Conservation (phyloP, 495 filamentous ascomycete genomes). For the Podospora tetraspora region DNA sequence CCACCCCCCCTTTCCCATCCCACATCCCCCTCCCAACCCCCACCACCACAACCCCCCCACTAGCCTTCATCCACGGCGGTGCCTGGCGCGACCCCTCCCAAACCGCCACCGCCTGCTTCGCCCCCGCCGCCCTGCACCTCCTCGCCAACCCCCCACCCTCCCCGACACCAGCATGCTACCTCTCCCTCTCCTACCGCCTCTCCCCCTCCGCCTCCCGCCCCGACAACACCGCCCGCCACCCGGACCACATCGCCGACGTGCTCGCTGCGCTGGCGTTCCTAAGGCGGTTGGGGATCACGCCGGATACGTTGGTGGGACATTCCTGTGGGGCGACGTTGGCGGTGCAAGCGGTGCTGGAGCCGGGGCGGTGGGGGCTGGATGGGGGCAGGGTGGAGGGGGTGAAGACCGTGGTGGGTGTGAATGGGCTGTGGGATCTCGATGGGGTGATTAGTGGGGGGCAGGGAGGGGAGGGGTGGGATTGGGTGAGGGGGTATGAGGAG, state of each 20-base stretch:
- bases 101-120: constrained; percentile 43
- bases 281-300: constrained; percentile 36
- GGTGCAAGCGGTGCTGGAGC: constrained; percentile 59
- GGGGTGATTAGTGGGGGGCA: constrained; percentile 33
- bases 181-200: constrained; percentile 75
- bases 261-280: constrained; percentile 57
- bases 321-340: constrained; percentile 70
- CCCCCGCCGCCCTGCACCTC: constrained; percentile 14
- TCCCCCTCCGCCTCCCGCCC: constrained; percentile 43
- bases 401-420: constrained; percentile 40
- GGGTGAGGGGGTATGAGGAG: constrained; percentile 51
- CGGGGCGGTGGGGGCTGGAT: constrained; percentile 18
- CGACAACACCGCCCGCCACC: constrained; percentile 48
- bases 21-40: background rate
- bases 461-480: constrained; percentile 26
- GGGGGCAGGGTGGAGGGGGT: constrained; percentile 15
- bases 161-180: constrained; percentile 41
- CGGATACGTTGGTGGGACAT: constrained; percentile 69
- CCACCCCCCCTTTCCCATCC: constrained; percentile 5
- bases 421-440: constrained; percentile 62
- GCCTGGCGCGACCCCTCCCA: constrained; percentile 77
- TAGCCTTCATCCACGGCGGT: constrained; percentile 79
- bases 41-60: constrained; percentile 8
- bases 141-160: constrained; percentile 1
- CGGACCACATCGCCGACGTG: constrained; percentile 70